These are phyloP conservation scores for Ceratocystis colombiana DNA, from an alignment of 2,329 filamentous ascomycete genomes.

Conservation along the genomic window DNA sequence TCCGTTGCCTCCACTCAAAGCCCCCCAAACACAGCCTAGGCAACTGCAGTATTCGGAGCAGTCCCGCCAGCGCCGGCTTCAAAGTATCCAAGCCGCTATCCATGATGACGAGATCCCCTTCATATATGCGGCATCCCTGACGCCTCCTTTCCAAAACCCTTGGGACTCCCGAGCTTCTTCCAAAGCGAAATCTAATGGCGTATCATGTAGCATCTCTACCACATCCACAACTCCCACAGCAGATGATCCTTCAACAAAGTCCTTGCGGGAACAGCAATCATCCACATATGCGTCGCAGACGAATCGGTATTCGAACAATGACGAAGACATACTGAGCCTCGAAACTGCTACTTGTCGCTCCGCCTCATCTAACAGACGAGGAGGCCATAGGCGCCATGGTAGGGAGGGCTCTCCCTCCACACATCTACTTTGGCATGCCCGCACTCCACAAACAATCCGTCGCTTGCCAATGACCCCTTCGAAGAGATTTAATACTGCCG, in stretches of 20 bases:
- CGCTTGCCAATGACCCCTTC: conserved; percentile 18
- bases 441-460: conserved; percentile 15
- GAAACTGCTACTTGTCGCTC: background rate
- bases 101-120: conserved; percentile 18
- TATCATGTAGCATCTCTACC: background rate
- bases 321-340: background rate
- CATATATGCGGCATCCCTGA: conserved; percentile 21
- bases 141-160: conserved; percentile 18
- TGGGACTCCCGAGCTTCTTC: conserved; percentile 1
- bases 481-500: conserved; percentile 14
- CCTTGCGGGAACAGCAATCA: background rate
- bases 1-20: background rate
- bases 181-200: background rate
- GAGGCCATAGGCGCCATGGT: background rate
- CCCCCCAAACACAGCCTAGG: background rate
- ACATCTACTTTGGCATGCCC: background rate
- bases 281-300: background rate
- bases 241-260: background rate
- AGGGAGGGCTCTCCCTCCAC: background rate
- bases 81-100: conserved; percentile 15
- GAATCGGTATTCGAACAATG: background rate
- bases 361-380: background rate
- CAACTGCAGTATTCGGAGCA: background rate
- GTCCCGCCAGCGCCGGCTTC: conserved; percentile 4
- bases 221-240: background rate